Evolutionary conservation across 2,329 filamentous ascomycete species (phyloP), one percentile per base, ranked within the genome.

Genomic region (Akanthomyces uredinophilus): DNA sequence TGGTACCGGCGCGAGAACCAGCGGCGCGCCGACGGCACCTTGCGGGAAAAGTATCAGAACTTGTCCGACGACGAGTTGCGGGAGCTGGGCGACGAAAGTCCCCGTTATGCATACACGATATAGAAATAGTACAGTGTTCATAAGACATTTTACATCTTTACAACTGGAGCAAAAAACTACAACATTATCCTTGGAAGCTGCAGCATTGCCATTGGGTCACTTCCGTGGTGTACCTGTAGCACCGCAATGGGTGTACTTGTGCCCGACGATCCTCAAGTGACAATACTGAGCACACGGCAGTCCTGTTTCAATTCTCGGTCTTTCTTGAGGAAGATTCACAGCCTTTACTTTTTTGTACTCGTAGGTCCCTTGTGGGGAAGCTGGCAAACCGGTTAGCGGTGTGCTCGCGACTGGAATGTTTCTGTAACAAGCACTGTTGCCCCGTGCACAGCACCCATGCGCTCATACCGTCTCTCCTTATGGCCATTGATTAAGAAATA

Each of bases 61-160:
- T 64, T 82, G 70, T 72, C 72, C 0, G 79, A 81, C 39, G 78
- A 81, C 7, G 78, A 82, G 66, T 65, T 83, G 56, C 76, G 74
- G 44, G 80, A 82, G 70, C 69, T 83, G 51, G 81, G 81, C 1
- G 81, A 83, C 22, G 81, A 83, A 60, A 83, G 80, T 43, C 81
- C 80, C 35, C 74, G 74, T 49, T 83, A 77, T 66, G 72, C 73
- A 56, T 83, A 81, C 65, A 81, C 79, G 32, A 71, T 72, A 57
- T 76, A 66, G 60, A 27, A 29, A 49, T 1, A 7, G 6, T 39
- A 27, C 16, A 22, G 5, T n/a, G n/a, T n/a, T n/a, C 49, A 13
- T 16, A 35, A n/a, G 49, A 35, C 32, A 1, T 39, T 53, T 7
- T 53, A 53, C 2, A 37, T 53, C 6, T 29, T 14, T 7, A 50